phyloP scores from a whole-genome alignment of 164 flowering plant genomes.

The Stephania japonica region DNA sequence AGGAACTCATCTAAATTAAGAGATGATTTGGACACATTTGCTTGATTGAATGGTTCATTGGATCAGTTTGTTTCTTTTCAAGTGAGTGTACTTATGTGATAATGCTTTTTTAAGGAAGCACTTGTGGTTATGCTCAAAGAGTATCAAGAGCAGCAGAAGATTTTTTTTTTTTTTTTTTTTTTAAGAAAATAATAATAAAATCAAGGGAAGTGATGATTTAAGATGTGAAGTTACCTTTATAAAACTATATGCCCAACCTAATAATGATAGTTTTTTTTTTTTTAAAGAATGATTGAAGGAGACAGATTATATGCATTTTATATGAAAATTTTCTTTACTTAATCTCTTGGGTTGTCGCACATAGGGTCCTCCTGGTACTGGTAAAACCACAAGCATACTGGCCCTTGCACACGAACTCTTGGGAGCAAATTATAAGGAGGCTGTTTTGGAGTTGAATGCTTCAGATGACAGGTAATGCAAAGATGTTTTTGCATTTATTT shows the following conservation, averaged over 20 bases:
- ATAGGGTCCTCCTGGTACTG: conserved; percentile 99
- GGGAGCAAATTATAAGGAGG: conserved; percentile 86
- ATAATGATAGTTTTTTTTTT: neutral
- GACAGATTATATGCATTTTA: neutral
- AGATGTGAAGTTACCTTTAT: neutral
- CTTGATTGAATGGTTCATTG: neutral
- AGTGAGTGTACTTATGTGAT: too few species aligned
- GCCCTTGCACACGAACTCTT: conserved; percentile 96
- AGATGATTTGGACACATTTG: neutral
- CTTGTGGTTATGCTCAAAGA: neutral
- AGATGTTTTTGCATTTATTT: neutral
- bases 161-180: too few species aligned
- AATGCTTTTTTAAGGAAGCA: too few species aligned
- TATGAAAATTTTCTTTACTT: neutral
- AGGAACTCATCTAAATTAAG: neutral
- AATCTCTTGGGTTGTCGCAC: conserved; percentile 1
- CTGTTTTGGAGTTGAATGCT: conserved; percentile 91
- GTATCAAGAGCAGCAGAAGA: neutral
- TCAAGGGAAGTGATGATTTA: neutral
- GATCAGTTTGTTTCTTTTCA: neutral
- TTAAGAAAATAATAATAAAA: too few species aligned
- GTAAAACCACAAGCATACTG: conserved; percentile 90
- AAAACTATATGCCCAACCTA: neutral
- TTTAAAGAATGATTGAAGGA: neutral
- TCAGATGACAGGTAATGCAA: conserved; percentile 78